Conservation (phyloP, 2,329 filamentous ascomycete genomes). For the Epicoccum nigrum region DNA sequence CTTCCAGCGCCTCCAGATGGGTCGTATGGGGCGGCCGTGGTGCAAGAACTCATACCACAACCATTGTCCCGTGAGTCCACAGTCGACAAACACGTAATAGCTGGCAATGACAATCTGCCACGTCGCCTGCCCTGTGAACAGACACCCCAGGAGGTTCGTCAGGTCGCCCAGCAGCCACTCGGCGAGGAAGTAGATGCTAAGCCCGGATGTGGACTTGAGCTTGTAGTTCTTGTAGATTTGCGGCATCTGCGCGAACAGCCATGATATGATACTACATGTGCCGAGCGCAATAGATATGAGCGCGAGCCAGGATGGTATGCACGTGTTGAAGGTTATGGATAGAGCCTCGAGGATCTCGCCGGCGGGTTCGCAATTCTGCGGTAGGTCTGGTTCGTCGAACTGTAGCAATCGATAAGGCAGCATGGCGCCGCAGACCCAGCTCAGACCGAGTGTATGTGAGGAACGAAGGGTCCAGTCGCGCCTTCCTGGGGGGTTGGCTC, state of each 20-base stretch:
- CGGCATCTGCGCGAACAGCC: constrained; percentile 72
- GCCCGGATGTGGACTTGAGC: constrained; percentile 67
- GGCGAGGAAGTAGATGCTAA: constrained; percentile 69
- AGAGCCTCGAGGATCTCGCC: constrained; percentile 62
- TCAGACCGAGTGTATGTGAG: constrained; percentile 7
- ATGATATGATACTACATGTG: constrained; percentile 67
- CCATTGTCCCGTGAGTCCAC: constrained; percentile 67
- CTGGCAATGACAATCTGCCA: constrained; percentile 70
- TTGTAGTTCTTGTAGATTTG: constrained; percentile 73
- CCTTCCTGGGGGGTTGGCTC: not conserved
- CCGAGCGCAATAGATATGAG: constrained; percentile 67
- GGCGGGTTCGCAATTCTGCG: constrained; percentile 65
- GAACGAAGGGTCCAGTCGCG: constrained; percentile 8
- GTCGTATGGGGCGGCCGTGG: constrained; percentile 54
- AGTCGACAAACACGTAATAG: constrained; percentile 71
- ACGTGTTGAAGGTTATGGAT: constrained; percentile 66
- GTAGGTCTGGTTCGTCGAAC: constrained; percentile 53
- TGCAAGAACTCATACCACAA: constrained; percentile 68
- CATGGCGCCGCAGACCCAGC: constrained; percentile 26
- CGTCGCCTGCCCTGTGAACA: constrained; percentile 67
- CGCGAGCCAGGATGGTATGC: constrained; percentile 67
- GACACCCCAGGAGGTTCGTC: constrained; percentile 66
- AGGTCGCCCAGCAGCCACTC: constrained; percentile 71
- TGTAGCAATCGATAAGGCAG: constrained; percentile 43
- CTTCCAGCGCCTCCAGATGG: constrained; percentile 38